These are phyloP conservation scores for Verticillium tricorpus DNA, from an alignment of 2,329 filamentous ascomycete species.

Conservation along the genomic window DNA sequence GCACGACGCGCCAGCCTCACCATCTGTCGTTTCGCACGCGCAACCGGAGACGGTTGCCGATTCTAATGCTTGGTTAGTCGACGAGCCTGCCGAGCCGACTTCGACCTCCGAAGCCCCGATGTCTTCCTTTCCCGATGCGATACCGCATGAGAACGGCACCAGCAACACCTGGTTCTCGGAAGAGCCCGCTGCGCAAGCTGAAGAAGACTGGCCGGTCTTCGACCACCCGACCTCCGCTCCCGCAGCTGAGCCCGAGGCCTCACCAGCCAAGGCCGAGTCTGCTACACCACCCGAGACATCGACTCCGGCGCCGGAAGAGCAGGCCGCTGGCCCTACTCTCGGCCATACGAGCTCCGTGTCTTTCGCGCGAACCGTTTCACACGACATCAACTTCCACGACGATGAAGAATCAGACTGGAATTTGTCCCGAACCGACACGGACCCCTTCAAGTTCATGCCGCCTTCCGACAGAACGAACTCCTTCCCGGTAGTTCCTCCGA, in stretches of 20 bases:
- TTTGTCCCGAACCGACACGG: constrained; percentile 44
- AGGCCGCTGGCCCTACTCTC: constrained; percentile 4
- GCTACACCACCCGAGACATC: background rate
- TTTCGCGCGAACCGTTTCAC: constrained; percentile 59
- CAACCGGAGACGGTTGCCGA: background rate
- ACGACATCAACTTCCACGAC: constrained; percentile 55
- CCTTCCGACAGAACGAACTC: constrained; percentile 57
- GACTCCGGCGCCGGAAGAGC: background rate
- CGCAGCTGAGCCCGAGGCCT: background rate
- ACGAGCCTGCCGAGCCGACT: constrained; percentile 1
- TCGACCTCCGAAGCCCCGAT: constrained; percentile 1
- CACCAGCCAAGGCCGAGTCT: background rate
- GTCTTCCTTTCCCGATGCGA: background rate
- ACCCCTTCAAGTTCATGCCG: constrained; percentile 58
- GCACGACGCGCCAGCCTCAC: background rate
- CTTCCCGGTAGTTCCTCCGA: constrained; percentile 52
- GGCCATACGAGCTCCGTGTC: constrained; percentile 55
- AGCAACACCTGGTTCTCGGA: constrained; percentile 1
- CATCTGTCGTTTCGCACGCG: background rate
- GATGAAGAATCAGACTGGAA: constrained; percentile 58
- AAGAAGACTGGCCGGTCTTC: constrained; percentile 17
- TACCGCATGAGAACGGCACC: background rate
- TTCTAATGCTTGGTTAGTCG: background rate
- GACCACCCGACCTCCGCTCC: constrained; percentile 8
- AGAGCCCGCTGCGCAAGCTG: constrained; percentile 5